phyloP scores from a whole-genome alignment of 2,329 filamentous ascomycete genomes.

The Cercospora zeina region DNA sequence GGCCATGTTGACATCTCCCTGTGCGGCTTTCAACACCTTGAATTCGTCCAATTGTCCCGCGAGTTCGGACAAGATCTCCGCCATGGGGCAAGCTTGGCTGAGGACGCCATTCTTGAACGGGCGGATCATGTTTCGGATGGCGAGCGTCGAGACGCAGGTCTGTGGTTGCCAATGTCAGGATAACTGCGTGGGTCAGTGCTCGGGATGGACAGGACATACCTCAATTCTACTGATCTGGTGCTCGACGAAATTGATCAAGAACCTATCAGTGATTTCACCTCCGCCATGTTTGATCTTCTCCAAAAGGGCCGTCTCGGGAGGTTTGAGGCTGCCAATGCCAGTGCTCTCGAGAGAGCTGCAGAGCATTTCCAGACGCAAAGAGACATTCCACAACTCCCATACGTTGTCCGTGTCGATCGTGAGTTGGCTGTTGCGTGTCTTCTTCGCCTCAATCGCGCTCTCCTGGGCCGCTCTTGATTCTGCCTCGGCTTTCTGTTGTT shows the following conservation, averaged over 20 bases:
- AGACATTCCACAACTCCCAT: slow-evolving; percentile 87
- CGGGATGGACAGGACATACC: slow-evolving; percentile 56
- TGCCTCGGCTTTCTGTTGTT: slow-evolving; percentile 56
- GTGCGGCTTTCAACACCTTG: slow-evolving; percentile 41
- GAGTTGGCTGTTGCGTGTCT: slow-evolving; percentile 62
- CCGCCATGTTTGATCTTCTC: slow-evolving; percentile 71
- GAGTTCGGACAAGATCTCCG: slow-evolving; percentile 65
- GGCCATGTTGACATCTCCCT: slow-evolving; percentile 15
- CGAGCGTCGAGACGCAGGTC: slow-evolving; percentile 78
- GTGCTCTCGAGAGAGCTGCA: slow-evolving; percentile 82
- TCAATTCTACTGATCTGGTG: slow-evolving; percentile 96
- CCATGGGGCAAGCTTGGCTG: slow-evolving; percentile 76
- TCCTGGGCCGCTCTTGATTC: slow-evolving; percentile 36
- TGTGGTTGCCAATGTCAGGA: slow-evolving; percentile 44
- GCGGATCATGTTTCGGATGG: slow-evolving; percentile 74
- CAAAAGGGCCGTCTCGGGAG: slow-evolving; percentile 79
- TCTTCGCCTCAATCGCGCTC: slow-evolving; percentile 50
- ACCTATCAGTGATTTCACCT: slow-evolving; percentile 83
- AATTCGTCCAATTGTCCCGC: slow-evolving; percentile 64
- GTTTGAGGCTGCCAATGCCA: slow-evolving; percentile 63
- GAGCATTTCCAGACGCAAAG: slow-evolving; percentile 85
- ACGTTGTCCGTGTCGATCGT: slow-evolving; percentile 82
- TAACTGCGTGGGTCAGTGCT: not conserved
- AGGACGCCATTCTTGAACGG: slow-evolving; percentile 69
- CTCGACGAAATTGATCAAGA: slow-evolving; percentile 85